phyloP scores from a whole-genome alignment of 768 basidiomycete species.

The Lactarius quietus region DNA sequence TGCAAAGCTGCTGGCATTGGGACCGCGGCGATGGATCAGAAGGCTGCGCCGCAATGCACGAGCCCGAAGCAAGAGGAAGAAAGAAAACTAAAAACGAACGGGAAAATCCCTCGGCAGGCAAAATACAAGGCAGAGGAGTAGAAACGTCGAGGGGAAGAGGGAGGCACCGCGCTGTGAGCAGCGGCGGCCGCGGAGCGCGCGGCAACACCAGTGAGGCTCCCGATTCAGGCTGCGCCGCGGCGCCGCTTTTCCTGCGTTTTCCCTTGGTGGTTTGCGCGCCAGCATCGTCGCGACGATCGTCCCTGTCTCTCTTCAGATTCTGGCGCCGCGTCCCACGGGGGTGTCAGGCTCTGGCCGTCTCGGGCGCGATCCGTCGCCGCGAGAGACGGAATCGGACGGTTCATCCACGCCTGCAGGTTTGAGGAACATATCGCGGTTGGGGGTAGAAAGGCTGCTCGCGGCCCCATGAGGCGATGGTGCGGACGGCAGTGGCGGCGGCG shows the following conservation, averaged over 20 bases:
- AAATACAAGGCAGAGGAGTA: too few relatives aligned
- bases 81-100: not conserved
- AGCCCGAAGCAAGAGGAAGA: not conserved
- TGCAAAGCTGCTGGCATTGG: not conserved
- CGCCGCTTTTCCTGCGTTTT: conserved; percentile 22
- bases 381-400: conserved; percentile 13
- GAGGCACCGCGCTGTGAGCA: not conserved
- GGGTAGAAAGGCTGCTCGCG: not conserved
- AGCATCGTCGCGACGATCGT: conserved; percentile 6
- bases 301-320: conserved; percentile 20
- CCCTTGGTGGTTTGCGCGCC: conserved; percentile 5
- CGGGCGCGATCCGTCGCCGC: conserved; percentile 12
- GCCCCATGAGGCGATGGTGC: not conserved
- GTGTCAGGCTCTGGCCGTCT: not conserved
- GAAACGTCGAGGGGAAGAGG: not conserved
- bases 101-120: not conserved
- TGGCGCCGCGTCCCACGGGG: conserved; percentile 3
- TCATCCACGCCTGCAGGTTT: conserved; percentile 21
- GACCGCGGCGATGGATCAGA: not conserved
- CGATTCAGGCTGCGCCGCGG: conserved; percentile 17
- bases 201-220: not conserved
- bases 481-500: not conserved
- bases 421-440: conserved; percentile 7
- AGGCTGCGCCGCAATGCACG: not conserved
- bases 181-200: conserved; percentile 20